Evolutionary conservation across 129 eudicot species (phyloP).

Genomic region (Escallonia herrerae): DNA sequence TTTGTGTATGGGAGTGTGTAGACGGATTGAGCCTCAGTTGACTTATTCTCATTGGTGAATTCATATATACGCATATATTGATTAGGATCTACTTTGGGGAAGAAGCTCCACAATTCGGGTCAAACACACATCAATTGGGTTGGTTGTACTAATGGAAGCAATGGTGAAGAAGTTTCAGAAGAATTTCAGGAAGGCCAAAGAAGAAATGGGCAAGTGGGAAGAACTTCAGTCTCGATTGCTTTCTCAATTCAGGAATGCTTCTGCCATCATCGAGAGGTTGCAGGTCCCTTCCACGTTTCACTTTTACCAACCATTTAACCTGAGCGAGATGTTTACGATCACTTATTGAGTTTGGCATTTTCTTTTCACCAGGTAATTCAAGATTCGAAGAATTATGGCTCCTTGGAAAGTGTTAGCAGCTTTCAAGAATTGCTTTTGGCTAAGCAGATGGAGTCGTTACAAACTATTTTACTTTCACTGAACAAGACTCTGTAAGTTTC

Average conservation of each 20-base stretch:
- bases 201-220: conserved; percentile 56
- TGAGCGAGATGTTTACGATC: not conserved
- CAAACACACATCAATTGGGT: too few species aligned
- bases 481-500: conserved; percentile 55
- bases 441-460: conserved; percentile 76
- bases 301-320: too few species aligned
- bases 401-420: conserved; percentile 47
- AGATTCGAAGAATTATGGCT: conserved; percentile 49
- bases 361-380: conserved; percentile 40
- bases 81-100: too few species aligned
- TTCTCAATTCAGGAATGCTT: conserved; percentile 64
- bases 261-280: conserved; percentile 67
- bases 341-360: not conserved
- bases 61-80: too few species aligned
- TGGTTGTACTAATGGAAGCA: conserved; percentile 43
- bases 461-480: conserved; percentile 46
- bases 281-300: conserved; percentile 32
- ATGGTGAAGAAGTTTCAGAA: conserved; percentile 64
- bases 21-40: too few species aligned
- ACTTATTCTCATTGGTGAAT: too few species aligned
- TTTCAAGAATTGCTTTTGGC: conserved; percentile 42
- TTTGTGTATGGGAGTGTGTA: too few species aligned
- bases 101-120: too few species aligned
- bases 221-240: conserved; percentile 52
- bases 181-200: conserved; percentile 43